Evolutionary conservation across 805 yeast species (phyloP), one percentile per base, ranked within the genome.

Genomic region (Teunomyces cretensis): DNA sequence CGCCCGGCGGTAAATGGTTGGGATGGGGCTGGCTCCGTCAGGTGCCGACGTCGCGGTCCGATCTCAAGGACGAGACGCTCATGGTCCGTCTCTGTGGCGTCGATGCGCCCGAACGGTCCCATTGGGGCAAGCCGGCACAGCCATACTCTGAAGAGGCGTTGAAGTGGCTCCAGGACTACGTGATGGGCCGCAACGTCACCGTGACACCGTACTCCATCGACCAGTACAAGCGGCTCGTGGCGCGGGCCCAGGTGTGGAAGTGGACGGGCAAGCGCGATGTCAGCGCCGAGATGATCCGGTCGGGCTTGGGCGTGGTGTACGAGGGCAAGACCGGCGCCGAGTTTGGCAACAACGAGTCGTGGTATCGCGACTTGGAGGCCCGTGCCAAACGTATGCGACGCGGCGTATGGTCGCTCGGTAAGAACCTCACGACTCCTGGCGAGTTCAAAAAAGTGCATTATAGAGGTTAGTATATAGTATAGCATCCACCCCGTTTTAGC

Each of bases 81-180:
- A 83, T 85, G 63, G 79, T 94, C 4, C 74, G 99, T 39, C 68
- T 94, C 15, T 86, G 94, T 64, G 99, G 97, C 0, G 84, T 92
- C 12, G 99, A 94, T 73, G 99, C 99, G 0, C 99, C 99, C 1
- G 99, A 94, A 60, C 72, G 95, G 35, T 79, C 96, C 1, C 97
- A 94, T 69, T 94, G 88, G 64, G 99, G 99, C 1, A 86, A 86
- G 48, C 90, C 95, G 0, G 86, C 96, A 0, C 99, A 94, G 61
- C 92, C 94, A 0, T 86, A 66, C 59, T 81, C 94, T 30, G 88
- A 83, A 33, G 97, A 94, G 53, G 94, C 97, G 0, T 64, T 91
- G 45, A 58, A 57, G 4, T 94, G 97, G 97, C 69, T 94, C 28
- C 71, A 84, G 30, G 53, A 65, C 11, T 86, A 79, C 56, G 58